These are phyloP conservation scores for Plasmodium fragile DNA, from an alignment of 169 alveolate genomes.

Conservation along the genomic window DNA sequence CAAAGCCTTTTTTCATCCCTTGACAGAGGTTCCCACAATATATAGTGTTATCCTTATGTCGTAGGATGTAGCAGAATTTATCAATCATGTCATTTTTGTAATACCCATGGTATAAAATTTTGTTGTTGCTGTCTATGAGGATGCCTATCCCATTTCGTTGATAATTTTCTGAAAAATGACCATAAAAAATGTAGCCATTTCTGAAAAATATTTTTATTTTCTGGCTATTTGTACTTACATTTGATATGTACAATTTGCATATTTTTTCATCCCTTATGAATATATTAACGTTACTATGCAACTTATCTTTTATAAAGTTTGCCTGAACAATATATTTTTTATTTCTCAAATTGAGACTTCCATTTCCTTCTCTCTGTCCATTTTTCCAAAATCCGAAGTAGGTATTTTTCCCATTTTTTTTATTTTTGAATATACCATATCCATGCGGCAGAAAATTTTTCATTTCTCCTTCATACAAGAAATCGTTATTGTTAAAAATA, in stretches of 20 bases:
- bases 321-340: constrained; percentile 70
- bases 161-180: constrained; percentile 36
- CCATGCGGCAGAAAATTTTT: constrained; percentile 73
- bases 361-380: constrained; percentile 77
- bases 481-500: constrained; percentile 58
- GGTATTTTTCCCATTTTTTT: constrained; percentile 50
- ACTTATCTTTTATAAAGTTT: constrained; percentile 49
- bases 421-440: constrained; percentile 75
- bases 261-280: constrained; percentile 60
- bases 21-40: constrained; percentile 64
- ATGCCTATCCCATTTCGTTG: constrained; percentile 75
- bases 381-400: constrained; percentile 76
- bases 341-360: constrained; percentile 41
- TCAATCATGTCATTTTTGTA: constrained; percentile 74
- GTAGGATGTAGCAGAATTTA: constrained; percentile 69
- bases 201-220: constrained; percentile 66
- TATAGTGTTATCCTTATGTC: constrained; percentile 74
- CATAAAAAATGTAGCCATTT: constrained; percentile 75
- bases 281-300: constrained; percentile 56
- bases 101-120: constrained; percentile 77
- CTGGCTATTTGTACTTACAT: constrained; percentile 16
- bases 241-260: constrained; percentile 44
- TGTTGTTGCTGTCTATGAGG: constrained; percentile 69
- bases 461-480: constrained; percentile 75
- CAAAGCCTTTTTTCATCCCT: constrained; percentile 75